A percentile compares a stretch with the other conserved stretches of the same genome.
phyloP scores from a whole-genome alignment of 1,284 basidiomycete species.

The Malassezia psittaci region DNA sequence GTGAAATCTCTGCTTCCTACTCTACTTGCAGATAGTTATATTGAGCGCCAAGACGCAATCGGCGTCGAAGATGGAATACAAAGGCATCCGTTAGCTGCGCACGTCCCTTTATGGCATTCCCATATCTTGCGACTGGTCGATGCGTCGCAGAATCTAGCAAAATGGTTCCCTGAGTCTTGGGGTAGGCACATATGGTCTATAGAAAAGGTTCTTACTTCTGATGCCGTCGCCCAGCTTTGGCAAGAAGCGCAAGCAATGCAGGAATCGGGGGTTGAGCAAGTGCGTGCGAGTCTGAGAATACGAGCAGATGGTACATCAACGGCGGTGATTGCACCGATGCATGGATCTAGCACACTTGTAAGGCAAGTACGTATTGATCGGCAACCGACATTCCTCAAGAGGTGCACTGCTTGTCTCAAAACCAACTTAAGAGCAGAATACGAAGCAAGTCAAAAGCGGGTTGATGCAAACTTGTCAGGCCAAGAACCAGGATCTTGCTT shows the following conservation, averaged over 20 bases:
- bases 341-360: background rate
- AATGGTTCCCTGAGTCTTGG: constrained; percentile 7
- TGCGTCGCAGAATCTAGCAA: background rate
- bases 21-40: too few species aligned
- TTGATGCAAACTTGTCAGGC: background rate
- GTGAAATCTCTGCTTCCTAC: too few species aligned
- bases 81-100: constrained; percentile 10
- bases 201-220: background rate
- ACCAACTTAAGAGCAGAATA: constrained; percentile 7
- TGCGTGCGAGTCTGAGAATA: constrained; percentile 14
- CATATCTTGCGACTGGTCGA: constrained; percentile 11
- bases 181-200: background rate
- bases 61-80: background rate
- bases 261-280: background rate
- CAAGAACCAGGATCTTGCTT: constrained; percentile 2
- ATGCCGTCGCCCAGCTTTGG: constrained; percentile 3
- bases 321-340: constrained; percentile 5
- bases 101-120: constrained; percentile 12
- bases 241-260: constrained; percentile 2
- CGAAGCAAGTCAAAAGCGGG: constrained; percentile 6
- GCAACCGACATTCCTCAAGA: background rate
- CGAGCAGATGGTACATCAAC: background rate
- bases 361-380: constrained; percentile 12
- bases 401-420: background rate
- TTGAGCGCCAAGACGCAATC: background rate